Evolutionary conservation across 345 rosid species (phyloP).

Genomic region (Hibiscus trionum): DNA sequence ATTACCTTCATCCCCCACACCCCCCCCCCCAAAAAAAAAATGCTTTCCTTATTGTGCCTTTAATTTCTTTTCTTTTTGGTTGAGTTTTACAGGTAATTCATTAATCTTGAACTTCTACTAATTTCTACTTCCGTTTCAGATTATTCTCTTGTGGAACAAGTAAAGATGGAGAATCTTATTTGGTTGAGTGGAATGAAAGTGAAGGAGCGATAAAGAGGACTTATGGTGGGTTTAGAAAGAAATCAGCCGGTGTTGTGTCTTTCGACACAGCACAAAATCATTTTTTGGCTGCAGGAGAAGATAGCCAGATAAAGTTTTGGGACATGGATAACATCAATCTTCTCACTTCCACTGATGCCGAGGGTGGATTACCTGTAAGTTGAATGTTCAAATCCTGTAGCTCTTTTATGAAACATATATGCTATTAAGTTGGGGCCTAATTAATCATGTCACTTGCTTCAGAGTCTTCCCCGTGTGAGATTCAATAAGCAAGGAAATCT

Average conservation of each 20-base stretch:
- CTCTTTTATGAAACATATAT: background rate
- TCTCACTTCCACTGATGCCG: slow-evolving; percentile 27
- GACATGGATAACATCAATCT: slow-evolving; percentile 65
- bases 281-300: slow-evolving; percentile 90
- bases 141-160: slow-evolving; percentile 24
- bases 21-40: background rate
- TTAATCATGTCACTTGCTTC: slow-evolving; percentile 13
- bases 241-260: slow-evolving; percentile 54
- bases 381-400: slow-evolving; percentile 10
- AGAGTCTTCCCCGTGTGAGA: slow-evolving; percentile 71
- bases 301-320: slow-evolving; percentile 82
- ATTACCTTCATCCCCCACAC: background rate
- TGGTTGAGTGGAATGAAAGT: slow-evolving; percentile 94
- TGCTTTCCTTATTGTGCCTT: background rate
- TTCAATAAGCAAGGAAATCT: slow-evolving; percentile 86
- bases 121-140: slow-evolving; percentile 1
- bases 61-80: background rate
- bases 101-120: background rate
- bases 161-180: slow-evolving; percentile 73
- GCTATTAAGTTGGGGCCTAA: slow-evolving; percentile 2
- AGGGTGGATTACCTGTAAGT: slow-evolving; percentile 60
- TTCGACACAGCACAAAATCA: slow-evolving; percentile 81
- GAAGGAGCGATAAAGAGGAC: slow-evolving; percentile 83
- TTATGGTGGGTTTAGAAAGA: slow-evolving; percentile 63
- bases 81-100: background rate